A percentile compares a stretch with the other conserved stretches of the same genome.
phyloP scores from a whole-genome alignment of 495 filamentous ascomycete genomes.

The Daldinia caldariorum region DNA sequence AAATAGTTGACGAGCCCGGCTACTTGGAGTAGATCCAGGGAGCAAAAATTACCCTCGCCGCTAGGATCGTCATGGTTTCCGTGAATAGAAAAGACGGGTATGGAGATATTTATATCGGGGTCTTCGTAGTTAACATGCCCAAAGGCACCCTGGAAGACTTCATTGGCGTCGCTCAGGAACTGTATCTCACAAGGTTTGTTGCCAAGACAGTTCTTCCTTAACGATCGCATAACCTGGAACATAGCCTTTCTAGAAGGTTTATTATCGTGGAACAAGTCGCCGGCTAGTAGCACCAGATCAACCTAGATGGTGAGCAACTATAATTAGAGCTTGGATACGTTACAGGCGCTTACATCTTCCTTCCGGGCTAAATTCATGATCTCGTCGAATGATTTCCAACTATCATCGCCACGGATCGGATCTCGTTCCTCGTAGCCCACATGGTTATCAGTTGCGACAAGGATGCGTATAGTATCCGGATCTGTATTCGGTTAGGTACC shows the following conservation, averaged over 20 bases:
- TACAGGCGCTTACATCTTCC: constrained; percentile 68
- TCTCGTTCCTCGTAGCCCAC: constrained; percentile 96
- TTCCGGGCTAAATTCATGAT: constrained; percentile 90
- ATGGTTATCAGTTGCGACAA: constrained; percentile 95
- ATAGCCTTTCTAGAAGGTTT: constrained; percentile 95
- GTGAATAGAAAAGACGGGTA: constrained; percentile 98
- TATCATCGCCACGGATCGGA: constrained; percentile 91
- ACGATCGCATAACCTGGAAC: constrained; percentile 95
- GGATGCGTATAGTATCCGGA: constrained; percentile 91
- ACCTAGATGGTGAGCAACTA: constrained; percentile 52
- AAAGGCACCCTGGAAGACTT: constrained; percentile 85
- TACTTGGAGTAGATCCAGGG: constrained; percentile 89
- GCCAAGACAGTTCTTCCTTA: constrained; percentile 92
- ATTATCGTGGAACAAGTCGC: constrained; percentile 98
- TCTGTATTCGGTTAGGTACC: constrained; percentile 53
- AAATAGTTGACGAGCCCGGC: constrained; percentile 96
- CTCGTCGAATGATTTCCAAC: constrained; percentile 96
- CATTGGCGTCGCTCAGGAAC: constrained; percentile 89
- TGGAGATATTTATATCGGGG: constrained; percentile 95
- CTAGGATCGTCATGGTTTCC: constrained; percentile 98
- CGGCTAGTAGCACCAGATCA: constrained; percentile 95
- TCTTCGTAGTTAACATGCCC: constrained; percentile 98
- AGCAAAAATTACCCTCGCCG: constrained; percentile 88
- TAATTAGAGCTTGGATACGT: neutral
- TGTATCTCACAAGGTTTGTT: constrained; percentile 96